Evolutionary conservation across 306 rosid species (phyloP), one percentile per base, ranked within the genome.

Genomic region (Lathyrus oleraceus): DNA sequence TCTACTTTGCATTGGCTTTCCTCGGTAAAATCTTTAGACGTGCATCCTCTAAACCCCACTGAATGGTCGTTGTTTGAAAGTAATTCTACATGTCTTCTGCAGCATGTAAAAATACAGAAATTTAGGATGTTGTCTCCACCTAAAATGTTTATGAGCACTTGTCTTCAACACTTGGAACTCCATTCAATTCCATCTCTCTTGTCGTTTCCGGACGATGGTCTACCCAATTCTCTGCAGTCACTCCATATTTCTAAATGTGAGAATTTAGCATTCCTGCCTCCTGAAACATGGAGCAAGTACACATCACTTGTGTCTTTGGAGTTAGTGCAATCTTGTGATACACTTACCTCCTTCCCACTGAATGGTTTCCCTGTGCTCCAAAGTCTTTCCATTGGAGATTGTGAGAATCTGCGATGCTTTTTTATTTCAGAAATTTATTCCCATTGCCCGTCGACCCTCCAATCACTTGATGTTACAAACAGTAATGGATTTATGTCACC

Each of bases 311-410:
- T 8, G 56, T 8, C 25, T 19, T 62, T 62, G 19, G 0, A 1
- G 0, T 32, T 62, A 13, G 0, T 0, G 0, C 0, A 0, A 11
- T 17, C 15, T 4, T 61, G 68, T 19, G 3, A 39, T 20, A 1
- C 68, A 11, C 68, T 62, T 39, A 62, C 68, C 16, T 62, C 51
- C 3, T 38, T 61, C n/a, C 30, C 17, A 17, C 13, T 61, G 48
- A 21, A 61, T 61, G 67, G 67, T 36, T 61, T 61, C 48, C 67
- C 67, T 10, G 60, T 21, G 30, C 60, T 53, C 32, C 60, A 53
- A 10, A 20, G n/a, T 1, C 32, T 53, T 53, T 11, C 0, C 15
- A 53, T 53, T 11, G 0, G 0, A 0, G 1, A 3, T 13, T 21
- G 32, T 11, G 5, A 2, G 14, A 53, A 23, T 21, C 60, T 53